These are phyloP conservation scores for Diplodia sapinea DNA, from an alignment of 2,329 filamentous ascomycete species.

Conservation along the genomic window DNA sequence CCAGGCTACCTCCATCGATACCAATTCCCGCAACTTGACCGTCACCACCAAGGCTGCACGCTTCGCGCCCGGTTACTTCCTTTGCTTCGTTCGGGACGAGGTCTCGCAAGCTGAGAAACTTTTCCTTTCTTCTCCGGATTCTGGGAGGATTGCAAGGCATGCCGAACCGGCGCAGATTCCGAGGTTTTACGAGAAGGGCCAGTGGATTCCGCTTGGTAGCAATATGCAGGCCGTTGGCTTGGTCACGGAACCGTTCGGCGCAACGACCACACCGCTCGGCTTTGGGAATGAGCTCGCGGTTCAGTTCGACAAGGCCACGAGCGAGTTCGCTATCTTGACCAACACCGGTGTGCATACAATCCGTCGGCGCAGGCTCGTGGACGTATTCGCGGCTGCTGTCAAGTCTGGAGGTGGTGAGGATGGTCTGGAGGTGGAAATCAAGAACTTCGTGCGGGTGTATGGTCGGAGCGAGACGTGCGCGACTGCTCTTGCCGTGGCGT, in stretches of 20 bases:
- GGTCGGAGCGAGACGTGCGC: conserved; percentile 88
- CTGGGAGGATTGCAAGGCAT: conserved; percentile 74
- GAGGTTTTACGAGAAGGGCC: conserved; percentile 78
- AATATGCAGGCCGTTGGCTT: conserved; percentile 79
- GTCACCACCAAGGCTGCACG: conserved; percentile 50
- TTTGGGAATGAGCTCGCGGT: conserved; percentile 96
- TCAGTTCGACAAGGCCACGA: conserved; percentile 84
- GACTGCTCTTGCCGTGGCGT: conserved; percentile 90
- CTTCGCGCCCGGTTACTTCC: conserved; percentile 88
- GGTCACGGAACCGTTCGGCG: conserved; percentile 71
- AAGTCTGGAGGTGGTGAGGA: conserved; percentile 74
- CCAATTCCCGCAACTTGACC: conserved; percentile 43
- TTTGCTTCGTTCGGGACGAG: conserved; percentile 71
- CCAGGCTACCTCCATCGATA: conserved; percentile 38
- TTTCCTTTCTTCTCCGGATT: conserved; percentile 87
- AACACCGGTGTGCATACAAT: conserved; percentile 89
- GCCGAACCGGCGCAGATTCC: conserved; percentile 59
- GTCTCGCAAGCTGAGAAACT: conserved; percentile 63
- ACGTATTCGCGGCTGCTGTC: conserved; percentile 86
- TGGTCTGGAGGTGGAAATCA: conserved; percentile 79
- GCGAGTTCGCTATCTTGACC: conserved; percentile 89
- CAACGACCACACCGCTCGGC: conserved; percentile 69
- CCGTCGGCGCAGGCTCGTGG: conserved; percentile 81
- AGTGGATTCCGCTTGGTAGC: conserved; percentile 77
- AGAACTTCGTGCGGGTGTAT: conserved; percentile 83